Conservation (phyloP, 1,284 basidiomycete species). For the Pseudozyma pruni region DNA sequence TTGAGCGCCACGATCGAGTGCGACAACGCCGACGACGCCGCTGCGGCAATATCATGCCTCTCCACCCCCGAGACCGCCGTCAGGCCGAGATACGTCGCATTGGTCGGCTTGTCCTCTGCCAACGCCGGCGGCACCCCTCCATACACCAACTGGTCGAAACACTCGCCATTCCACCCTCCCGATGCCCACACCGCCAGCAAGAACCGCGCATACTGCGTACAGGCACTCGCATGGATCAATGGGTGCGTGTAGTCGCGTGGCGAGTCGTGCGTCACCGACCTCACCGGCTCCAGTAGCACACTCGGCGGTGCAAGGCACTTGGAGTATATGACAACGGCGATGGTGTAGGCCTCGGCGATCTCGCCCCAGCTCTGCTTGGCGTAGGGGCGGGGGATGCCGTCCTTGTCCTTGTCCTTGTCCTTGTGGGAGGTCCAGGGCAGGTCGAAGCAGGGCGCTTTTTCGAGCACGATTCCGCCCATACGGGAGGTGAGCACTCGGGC, state of each 20-base stretch:
- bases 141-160: constrained; percentile 66
- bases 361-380: constrained; percentile 56
- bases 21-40: constrained; percentile 54
- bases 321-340: constrained; percentile 61
- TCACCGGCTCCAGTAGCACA: constrained; percentile 51
- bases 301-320: constrained; percentile 65
- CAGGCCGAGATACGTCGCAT: constrained; percentile 47
- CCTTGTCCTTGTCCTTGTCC: constrained; percentile 56
- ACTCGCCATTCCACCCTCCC: constrained; percentile 65
- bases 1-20: constrained; percentile 60
- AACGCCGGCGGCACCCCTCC: constrained; percentile 63
- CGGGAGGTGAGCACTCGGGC: constrained; percentile 55
- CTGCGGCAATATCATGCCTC: constrained; percentile 59
- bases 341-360: constrained; percentile 64
- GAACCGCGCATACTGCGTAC: constrained; percentile 62
- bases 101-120: constrained; percentile 50
- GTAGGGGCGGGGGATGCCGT: constrained; percentile 44
- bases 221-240: constrained; percentile 60
- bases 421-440: constrained; percentile 45
- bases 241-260: constrained; percentile 66
- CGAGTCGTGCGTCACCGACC: constrained; percentile 61
- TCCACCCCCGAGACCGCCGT: constrained; percentile 54
- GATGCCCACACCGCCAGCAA: constrained; percentile 64
- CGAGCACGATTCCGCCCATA: constrained; percentile 59
- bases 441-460: constrained; percentile 57